Base-by-base conservation (phyloP, 116 monocot species). In the Zostera marina region DNA sequence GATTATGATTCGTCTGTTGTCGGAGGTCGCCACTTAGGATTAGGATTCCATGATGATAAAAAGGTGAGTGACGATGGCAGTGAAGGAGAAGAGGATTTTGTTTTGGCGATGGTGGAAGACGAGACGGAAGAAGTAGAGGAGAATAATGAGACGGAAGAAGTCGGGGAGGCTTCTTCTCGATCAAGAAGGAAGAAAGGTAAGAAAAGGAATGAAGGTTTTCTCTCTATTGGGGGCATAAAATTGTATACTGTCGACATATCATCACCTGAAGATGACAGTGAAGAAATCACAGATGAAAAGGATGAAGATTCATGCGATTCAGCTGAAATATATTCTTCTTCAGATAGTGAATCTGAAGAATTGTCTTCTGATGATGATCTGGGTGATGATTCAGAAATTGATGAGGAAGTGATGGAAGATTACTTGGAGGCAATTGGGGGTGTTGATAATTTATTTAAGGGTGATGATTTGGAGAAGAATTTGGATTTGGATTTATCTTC, bases 391-490 rank as follows among this genome's bases (percentile, higher is more conserved):
- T 47, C 63, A 3, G 65, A 72, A 16, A 39, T 72, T 1, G 82
- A 96, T 54, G 74, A 85, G 25, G 85, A 83, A 41, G 73, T 89
- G 54, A 77, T 70, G 32, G 70, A 72, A 7, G 96, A 96, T 55
- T 85, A 96, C 55, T 22, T 96, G 67, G 82, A 79, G 63, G 89
- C 85, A 17, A 76, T 96, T 21, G 96, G 85, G 9, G 85, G 85
- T 9, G 76, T 73, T 9, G 60, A 59, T 14, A 76, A 74, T 53
- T 59, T 96, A 52, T 54, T 89, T 45, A 80, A 72, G 14, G 65
- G 39, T 75, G 66, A 67, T 25, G 76, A 23, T 44, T 32, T 22
- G 60, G 65, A 65, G 42, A 21, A 58, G 56, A 73, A 71, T 20
- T 22, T 82, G 53, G 69, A 47, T 53, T 52, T 46, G 3, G 66